Evolutionary conservation across 495 filamentous ascomycete genomes (phyloP), one percentile per base, ranked within the genome.

Genomic region (Talaromyces stipitatus): DNA sequence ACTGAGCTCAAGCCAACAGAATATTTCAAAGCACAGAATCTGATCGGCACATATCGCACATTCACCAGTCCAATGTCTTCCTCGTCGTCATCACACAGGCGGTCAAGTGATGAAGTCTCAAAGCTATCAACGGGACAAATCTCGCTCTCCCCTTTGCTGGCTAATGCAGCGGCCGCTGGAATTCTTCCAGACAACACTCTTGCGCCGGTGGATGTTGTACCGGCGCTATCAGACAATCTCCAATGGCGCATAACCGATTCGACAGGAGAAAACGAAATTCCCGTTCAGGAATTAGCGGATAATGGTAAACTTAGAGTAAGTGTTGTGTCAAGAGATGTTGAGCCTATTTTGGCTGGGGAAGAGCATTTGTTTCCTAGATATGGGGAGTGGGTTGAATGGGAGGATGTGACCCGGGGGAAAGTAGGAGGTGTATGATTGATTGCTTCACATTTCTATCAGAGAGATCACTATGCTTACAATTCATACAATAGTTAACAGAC

Each of bases 361-460:
- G 55, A 57, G 47, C 45, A 57, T 29, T 33, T 36, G 32, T 57
- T 57, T 41, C 55, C 55, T 14, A 23, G 32, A 26, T 57, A 57
- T 51, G 47, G 55, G 3, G 43, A 57, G 14, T 57, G 55, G 55
- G 32, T 36, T 23, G 36, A 57, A 27, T 50, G 29, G 27, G 26
- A 56, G 28, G 45, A 57, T 16, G 45, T 45, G 47, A 57, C 55
- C 20, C 33, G 23, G 55, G 55, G 55, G 16, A 57, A 57, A 41
- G 9, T 20, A n/a, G 55, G 55, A 2, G 55, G 33, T 24, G 43
- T 51, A 30, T 51, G 27, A 30, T 10, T 51, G n/a, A n/a, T n/a
- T n/a, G n/a, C n/a, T n/a, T n/a, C n/a, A n/a, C n/a, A n/a, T n/a
- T n/a, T n/a, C n/a, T n/a, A n/a, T n/a, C n/a, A n/a, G n/a, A n/a